A percentile compares a stretch with the other conserved stretches of the same genome.
Evolutionary conservation across 2,329 filamentous ascomycete genomes (phyloP).

Genomic region (Truncatella angustata): DNA sequence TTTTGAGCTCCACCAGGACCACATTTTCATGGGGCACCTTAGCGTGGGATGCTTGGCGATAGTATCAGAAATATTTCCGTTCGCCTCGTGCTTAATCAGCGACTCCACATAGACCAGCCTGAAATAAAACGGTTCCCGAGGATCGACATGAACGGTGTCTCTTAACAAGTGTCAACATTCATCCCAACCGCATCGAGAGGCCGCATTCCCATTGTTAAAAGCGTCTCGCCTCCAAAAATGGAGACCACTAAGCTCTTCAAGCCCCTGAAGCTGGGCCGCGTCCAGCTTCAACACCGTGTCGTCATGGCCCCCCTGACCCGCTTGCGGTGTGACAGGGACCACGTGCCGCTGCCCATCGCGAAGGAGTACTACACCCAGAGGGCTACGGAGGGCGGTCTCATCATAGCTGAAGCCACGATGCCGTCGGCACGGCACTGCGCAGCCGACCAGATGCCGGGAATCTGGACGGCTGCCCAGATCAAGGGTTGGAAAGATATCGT

Average conservation of each 20-base stretch:
- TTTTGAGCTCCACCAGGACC: no score
- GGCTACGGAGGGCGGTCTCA: slow-evolving; percentile 38
- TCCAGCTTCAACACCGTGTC: slow-evolving; percentile 48
- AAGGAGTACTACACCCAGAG: slow-evolving; percentile 42
- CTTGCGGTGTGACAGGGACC: slow-evolving; percentile 39
- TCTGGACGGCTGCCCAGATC: slow-evolving; percentile 50
- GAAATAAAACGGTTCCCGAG: no score
- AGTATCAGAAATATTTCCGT: background rate
- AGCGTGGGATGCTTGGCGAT: background rate
- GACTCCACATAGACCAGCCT: background rate
- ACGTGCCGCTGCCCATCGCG: slow-evolving; percentile 35
- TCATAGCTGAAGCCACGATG: slow-evolving; percentile 55
- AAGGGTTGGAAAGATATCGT: slow-evolving; percentile 55
- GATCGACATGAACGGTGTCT: no score
- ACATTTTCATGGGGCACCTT: no score
- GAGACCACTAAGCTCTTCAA: slow-evolving; percentile 33
- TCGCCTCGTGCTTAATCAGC: background rate
- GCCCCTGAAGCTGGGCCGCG: slow-evolving; percentile 41
- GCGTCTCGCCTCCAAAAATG: no score
- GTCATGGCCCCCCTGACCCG: slow-evolving; percentile 51
- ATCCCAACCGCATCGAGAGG: no score
- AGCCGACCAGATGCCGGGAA: slow-evolving; percentile 47
- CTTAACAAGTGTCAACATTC: no score
- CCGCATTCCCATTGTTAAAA: no score
- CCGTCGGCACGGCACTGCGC: slow-evolving; percentile 46